phyloP scores from a whole-genome alignment of 768 basidiomycete genomes.

The Termitomyces sp. region DNA sequence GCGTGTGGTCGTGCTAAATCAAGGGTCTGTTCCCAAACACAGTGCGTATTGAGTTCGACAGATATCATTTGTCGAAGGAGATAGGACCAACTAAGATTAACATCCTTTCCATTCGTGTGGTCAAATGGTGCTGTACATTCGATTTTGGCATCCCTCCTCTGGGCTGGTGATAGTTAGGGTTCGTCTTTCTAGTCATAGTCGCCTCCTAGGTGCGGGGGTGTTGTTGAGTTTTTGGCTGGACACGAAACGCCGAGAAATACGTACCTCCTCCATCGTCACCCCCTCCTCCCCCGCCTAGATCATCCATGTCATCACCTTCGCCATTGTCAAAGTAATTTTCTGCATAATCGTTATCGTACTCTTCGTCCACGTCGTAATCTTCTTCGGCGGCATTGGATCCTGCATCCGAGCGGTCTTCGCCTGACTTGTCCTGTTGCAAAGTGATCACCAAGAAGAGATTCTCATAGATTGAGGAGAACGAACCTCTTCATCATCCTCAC shows the following conservation, averaged over 20 bases:
- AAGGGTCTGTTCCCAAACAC: background rate
- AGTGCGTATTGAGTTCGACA: background rate
- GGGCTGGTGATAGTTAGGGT: background rate
- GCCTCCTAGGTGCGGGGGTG: background rate
- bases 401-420: constrained; percentile 60
- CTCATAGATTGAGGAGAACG: background rate
- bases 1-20: background rate
- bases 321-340: constrained; percentile 92
- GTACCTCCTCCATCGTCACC: constrained; percentile 61
- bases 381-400: constrained; percentile 62
- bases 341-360: constrained; percentile 88
- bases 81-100: background rate
- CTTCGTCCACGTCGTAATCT: constrained; percentile 86
- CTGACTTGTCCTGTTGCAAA: constrained; percentile 55
- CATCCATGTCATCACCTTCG: constrained; percentile 76
- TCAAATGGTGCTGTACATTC: background rate
- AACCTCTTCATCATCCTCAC: constrained; percentile 61
- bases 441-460: background rate
- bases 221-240: background rate
- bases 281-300: constrained; percentile 66
- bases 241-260: background rate
- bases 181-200: constrained; percentile 8
- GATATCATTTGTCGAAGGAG: background rate
- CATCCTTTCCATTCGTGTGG: too few species aligned
- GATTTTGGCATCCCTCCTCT: background rate